These are phyloP conservation scores for Wallacemonas sp. DNA, from an alignment of 208 protist species.

Conservation along the genomic window DNA sequence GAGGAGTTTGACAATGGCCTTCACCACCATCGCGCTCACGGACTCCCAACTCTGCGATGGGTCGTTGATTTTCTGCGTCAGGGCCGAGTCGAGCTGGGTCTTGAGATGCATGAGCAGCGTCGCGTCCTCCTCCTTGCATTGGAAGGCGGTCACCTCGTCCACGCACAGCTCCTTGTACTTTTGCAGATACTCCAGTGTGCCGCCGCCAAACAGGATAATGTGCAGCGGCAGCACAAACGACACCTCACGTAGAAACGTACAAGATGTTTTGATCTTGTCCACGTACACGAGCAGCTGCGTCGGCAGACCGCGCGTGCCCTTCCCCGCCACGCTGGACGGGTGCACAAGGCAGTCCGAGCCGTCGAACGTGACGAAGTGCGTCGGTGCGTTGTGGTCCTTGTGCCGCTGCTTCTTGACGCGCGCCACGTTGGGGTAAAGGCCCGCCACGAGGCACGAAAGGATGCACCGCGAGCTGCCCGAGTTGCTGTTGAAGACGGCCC, in stretches of 20 bases:
- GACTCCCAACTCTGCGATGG: conserved; percentile 80
- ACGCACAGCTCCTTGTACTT: conserved; percentile 86
- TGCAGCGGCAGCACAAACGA: conserved; percentile 91
- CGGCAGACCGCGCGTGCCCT: conserved; percentile 53
- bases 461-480: conserved; percentile 82
- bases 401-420: conserved; percentile 36
- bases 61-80: conserved; percentile 88
- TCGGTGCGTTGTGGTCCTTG: conserved; percentile 21
- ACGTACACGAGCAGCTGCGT: conserved; percentile 92
- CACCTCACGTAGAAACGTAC: conserved; percentile 91
- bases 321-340: conserved; percentile 89
- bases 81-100: conserved; percentile 81
- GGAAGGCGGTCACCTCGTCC: conserved; percentile 77
- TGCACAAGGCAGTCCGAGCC: conserved; percentile 87
- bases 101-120: conserved; percentile 82
- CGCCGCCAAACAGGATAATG: conserved; percentile 93
- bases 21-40: conserved; percentile 78
- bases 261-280: conserved; percentile 94
- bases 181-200: conserved; percentile 72
- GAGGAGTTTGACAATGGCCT: conserved; percentile 83
- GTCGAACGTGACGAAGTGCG: conserved; percentile 69
- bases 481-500: conserved; percentile 84
- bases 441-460: conserved; percentile 91
- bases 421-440: conserved; percentile 95
- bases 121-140: conserved; percentile 80